These are phyloP conservation scores for Yarrowia porcina DNA, from an alignment of 805 yeast species.

Conservation along the genomic window DNA sequence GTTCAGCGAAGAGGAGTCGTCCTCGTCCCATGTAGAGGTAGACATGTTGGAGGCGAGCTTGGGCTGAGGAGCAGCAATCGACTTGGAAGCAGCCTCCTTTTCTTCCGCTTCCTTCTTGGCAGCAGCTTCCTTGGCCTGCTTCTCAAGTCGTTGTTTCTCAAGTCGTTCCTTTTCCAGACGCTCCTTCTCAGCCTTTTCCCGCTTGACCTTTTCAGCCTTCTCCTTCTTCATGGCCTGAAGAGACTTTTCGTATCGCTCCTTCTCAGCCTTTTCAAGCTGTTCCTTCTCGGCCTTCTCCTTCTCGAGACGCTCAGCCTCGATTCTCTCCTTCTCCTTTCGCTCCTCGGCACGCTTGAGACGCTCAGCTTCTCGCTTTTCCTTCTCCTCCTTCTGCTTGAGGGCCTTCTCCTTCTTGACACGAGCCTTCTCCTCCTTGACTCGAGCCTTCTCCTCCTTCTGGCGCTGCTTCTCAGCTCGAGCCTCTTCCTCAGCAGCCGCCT, in stretches of 20 bases:
- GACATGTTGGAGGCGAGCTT: slow-evolving; percentile 18
- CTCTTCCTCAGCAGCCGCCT: slow-evolving; percentile 3
- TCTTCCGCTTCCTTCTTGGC: background rate
- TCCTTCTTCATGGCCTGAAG: slow-evolving; percentile 18
- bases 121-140: background rate
- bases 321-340: background rate
- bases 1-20: background rate
- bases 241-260: background rate
- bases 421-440: background rate
- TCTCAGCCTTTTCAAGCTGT: slow-evolving; percentile 1
- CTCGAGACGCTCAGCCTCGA: background rate
- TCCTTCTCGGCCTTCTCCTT: background rate
- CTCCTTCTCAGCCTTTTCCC: slow-evolving; percentile 2
- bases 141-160: background rate
- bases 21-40: slow-evolving; percentile 2
- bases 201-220: slow-evolving; percentile 1
- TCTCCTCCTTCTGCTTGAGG: slow-evolving; percentile 9
- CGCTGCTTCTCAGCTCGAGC: slow-evolving; percentile 6
- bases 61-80: slow-evolving; percentile 5
- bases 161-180: background rate
- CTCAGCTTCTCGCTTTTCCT: slow-evolving; percentile 10
- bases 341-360: background rate
- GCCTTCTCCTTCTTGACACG: background rate
- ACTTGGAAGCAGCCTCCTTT: background rate
- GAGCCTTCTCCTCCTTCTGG: background rate